Conservation (phyloP, 768 basidiomycete species). For the Tephrocybe sp. region DNA sequence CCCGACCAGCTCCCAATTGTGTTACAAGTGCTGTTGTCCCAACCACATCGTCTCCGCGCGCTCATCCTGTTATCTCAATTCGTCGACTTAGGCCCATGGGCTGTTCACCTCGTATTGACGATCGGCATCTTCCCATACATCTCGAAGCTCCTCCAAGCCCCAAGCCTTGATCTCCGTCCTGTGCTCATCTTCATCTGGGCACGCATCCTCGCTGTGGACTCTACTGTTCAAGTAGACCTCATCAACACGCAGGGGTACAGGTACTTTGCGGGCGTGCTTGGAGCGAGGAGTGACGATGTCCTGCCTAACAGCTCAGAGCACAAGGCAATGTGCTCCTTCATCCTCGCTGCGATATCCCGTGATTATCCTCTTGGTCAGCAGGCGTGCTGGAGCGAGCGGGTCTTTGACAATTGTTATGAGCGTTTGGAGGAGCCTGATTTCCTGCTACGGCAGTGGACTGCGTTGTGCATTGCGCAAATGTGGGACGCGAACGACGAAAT, state of each 20-base stretch:
- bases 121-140: conserved; percentile 99
- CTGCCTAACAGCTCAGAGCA: conserved; percentile 96
- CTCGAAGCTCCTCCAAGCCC: conserved; percentile 92
- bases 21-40: conserved; percentile 94
- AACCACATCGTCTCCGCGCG: conserved; percentile 92
- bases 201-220: conserved; percentile 95
- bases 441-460: conserved; percentile 90
- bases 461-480: conserved; percentile 90
- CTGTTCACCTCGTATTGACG: conserved; percentile 90
- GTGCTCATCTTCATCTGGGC: conserved; percentile 99
- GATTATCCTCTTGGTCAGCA: conserved; percentile 86
- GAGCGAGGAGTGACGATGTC: conserved; percentile 61
- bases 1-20: conserved; percentile 98
- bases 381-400: conserved; percentile 77
- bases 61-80: conserved; percentile 96
- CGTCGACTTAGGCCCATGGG: conserved; percentile 98
- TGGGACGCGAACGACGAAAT: conserved; percentile 95
- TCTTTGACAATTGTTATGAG: conserved; percentile 86
- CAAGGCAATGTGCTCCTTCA: conserved; percentile 98
- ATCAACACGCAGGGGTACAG: conserved; percentile 81
- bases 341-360: conserved; percentile 86
- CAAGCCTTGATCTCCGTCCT: conserved; percentile 92
- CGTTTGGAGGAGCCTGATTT: conserved; percentile 89
- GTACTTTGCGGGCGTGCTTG: conserved; percentile 82
- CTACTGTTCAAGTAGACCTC: conserved; percentile 87